Percentiles rank a stretch among this genome's conserved stretches.
Evolutionary conservation across 2,329 filamentous ascomycete genomes (phyloP).

Genomic region (Myotisia sp.): DNA sequence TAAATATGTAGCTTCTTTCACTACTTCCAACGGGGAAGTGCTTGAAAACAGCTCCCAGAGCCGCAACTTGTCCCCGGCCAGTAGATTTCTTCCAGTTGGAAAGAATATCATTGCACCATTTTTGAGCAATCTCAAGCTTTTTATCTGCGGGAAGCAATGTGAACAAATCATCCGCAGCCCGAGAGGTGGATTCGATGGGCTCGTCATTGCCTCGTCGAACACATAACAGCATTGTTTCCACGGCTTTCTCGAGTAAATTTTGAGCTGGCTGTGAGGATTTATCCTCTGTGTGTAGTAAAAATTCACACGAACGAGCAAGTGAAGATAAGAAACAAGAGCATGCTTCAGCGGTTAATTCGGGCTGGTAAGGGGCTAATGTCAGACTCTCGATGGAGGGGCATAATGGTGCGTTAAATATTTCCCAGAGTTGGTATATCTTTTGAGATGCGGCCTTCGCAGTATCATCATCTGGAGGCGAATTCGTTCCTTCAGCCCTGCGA

Average conservation of each 20-base stretch:
- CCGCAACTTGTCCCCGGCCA: constrained; percentile 31
- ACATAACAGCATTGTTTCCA: constrained; percentile 26
- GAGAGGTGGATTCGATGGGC: constrained; percentile 28
- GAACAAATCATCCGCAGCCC: constrained; percentile 28
- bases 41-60: constrained; percentile 28
- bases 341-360: constrained; percentile 30
- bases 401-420: constrained; percentile 22
- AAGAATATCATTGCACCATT: constrained; percentile 28
- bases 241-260: constrained; percentile 18
- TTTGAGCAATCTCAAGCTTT: constrained; percentile 23
- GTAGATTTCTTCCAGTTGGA: constrained; percentile 25
- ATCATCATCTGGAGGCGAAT: constrained; percentile 14
- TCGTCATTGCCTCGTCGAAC: constrained; percentile 28
- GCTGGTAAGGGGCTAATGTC: constrained; percentile 26
- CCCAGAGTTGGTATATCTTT: constrained; percentile 23
- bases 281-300: constrained; percentile 5
- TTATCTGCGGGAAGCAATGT: constrained; percentile 21
- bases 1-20: constrained; percentile 19
- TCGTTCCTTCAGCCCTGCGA: constrained; percentile 11
- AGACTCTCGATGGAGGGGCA: constrained; percentile 26
- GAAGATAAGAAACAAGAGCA: constrained; percentile 26
- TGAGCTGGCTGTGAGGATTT: constrained; percentile 11
- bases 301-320: constrained; percentile 19
- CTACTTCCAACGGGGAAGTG: constrained; percentile 16
- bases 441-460: constrained; percentile 14